Conservation (phyloP, 2,329 filamentous ascomycete species). For the Cercospora berteroae region DNA sequence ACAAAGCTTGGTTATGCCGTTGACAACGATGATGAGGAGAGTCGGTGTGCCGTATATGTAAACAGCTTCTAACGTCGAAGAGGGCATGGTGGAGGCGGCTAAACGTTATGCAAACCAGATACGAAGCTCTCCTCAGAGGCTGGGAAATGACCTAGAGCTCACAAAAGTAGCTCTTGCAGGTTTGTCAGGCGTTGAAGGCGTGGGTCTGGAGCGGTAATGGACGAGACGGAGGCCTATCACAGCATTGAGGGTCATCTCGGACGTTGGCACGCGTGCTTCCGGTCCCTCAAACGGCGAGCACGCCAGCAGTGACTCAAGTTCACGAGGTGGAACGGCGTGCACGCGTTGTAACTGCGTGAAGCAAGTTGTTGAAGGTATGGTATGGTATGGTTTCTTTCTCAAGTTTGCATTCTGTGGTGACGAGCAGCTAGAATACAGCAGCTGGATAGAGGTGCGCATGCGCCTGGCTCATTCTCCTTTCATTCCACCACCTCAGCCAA, state of each 20-base stretch:
- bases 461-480: neutral
- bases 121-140: neutral
- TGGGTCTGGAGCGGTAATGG: neutral
- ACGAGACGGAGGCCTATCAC: neutral
- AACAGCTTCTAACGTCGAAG: constrained; percentile 2
- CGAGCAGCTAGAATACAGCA: neutral
- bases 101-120: neutral
- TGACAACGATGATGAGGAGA: constrained; percentile 1
- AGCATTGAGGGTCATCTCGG: neutral
- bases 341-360: neutral
- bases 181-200: neutral
- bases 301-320: neutral
- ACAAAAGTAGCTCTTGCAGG: neutral
- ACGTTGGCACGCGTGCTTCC: neutral
- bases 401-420: neutral
- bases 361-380: neutral
- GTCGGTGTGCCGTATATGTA: constrained; percentile 1
- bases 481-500: neutral
- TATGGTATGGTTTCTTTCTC: neutral
- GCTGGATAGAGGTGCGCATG: neutral
- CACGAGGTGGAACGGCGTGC: neutral
- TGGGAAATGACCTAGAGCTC: neutral
- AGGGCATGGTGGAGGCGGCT: neutral
- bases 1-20: constrained; percentile 3
- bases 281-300: neutral